phyloP scores from a whole-genome alignment of 139 green algal species.

The Micractinium sp. region DNA sequence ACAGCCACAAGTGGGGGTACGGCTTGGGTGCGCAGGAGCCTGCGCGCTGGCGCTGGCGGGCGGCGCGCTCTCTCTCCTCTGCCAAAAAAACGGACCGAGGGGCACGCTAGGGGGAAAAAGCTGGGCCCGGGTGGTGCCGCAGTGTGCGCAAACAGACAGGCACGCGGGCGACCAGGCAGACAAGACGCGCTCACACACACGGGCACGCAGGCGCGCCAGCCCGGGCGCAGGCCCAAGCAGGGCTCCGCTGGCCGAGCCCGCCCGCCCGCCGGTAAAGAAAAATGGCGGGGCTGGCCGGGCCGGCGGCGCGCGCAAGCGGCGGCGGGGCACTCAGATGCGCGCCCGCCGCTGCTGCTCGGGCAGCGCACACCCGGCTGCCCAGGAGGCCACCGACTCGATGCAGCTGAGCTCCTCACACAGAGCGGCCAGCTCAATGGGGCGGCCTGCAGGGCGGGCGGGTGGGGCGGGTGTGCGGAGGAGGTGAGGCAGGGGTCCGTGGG shows the following conservation, averaged over 20 bases:
- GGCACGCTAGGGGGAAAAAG: neutral
- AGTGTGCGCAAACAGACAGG: no score
- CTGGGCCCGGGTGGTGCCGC: no score
- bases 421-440: conserved; percentile 7
- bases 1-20: neutral
- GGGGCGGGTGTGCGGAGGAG: no score
- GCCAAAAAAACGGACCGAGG: neutral
- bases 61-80: neutral
- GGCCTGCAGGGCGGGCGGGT: conserved; percentile 1
- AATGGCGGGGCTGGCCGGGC: neutral
- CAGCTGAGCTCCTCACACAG: conserved; percentile 35
- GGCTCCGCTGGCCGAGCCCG: neutral
- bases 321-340: neutral
- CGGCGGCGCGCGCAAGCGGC: neutral
- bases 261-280: neutral
- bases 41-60: neutral
- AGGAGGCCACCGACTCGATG: conserved; percentile 27
- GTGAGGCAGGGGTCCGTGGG: no score
- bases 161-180: no score
- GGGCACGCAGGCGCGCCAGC: neutral
- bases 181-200: neutral
- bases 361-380: conserved; percentile 28
- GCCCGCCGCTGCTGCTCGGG: neutral
- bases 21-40: no score
- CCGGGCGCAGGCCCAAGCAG: no score